Evolutionary conservation across 169 alveolate species (phyloP).

Genomic region (Eimeria falciformis): DNA sequence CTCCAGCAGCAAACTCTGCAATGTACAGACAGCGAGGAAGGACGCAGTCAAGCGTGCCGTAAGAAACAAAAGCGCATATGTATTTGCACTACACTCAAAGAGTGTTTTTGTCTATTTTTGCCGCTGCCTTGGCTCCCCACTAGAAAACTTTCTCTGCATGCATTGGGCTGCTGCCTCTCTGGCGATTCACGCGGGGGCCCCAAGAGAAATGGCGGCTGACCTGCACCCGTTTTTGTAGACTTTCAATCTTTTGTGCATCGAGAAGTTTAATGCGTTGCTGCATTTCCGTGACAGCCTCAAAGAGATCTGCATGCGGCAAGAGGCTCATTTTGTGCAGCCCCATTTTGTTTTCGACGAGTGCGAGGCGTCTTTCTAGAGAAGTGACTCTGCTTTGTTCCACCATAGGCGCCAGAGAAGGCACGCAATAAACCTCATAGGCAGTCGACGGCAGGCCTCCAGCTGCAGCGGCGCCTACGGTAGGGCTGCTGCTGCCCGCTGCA

Average conservation of each 20-base stretch:
- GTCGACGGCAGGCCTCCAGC: neutral
- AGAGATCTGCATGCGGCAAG: conserved; percentile 72
- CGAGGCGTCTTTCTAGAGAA: conserved; percentile 74
- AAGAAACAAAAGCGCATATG: no score
- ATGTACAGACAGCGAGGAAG: no score
- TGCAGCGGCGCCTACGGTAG: neutral
- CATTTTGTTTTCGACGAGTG: conserved; percentile 68
- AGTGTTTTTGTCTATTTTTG: no score
- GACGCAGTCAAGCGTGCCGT: no score
- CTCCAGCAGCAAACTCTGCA: conserved; percentile 72
- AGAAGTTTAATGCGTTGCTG: conserved; percentile 62
- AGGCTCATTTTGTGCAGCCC: conserved; percentile 73
- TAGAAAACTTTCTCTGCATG: neutral
- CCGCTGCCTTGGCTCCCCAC: no score
- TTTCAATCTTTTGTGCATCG: conserved; percentile 64
- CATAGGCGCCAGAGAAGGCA: conserved; percentile 74
- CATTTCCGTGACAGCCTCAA: conserved; percentile 56
- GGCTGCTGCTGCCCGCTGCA: neutral
- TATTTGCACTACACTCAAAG: no score
- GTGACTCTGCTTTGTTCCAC: conserved; percentile 70
- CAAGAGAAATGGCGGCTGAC: neutral
- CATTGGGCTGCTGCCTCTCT: neutral
- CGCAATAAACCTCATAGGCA: conserved; percentile 75
- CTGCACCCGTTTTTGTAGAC: conserved; percentile 74
- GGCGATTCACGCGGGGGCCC: neutral